Evolutionary conservation across 1,284 basidiomycete genomes (phyloP).

Genomic region (Ustilago lituana): DNA sequence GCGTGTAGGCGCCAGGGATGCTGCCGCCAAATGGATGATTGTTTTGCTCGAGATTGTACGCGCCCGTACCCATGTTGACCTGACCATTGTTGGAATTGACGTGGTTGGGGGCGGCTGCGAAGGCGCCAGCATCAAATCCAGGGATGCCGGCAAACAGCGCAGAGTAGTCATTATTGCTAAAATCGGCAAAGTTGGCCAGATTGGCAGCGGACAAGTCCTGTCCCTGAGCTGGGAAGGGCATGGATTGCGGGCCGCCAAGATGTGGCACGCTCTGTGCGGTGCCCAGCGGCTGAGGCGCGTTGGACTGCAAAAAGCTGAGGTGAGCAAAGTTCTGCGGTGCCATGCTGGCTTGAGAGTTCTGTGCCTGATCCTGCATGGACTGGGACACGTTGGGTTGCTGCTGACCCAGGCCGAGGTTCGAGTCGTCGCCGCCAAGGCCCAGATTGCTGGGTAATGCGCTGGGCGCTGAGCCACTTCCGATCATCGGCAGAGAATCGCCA

Average conservation of each 20-base stretch:
- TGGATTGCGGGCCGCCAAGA: constrained; percentile 56
- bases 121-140: constrained; percentile 32
- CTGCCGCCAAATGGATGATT: constrained; percentile 54
- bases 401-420: constrained; percentile 11
- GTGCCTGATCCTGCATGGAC: constrained; percentile 46
- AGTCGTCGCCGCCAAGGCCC: constrained; percentile 15
- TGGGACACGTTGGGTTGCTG: constrained; percentile 14
- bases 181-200: constrained; percentile 32
- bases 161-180: constrained; percentile 31
- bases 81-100: constrained; percentile 17
- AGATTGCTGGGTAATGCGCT: constrained; percentile 38
- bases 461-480: constrained; percentile 8
- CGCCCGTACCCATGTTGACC: constrained; percentile 31
- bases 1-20: constrained; percentile 53
- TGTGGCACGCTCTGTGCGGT: constrained; percentile 48
- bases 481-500: constrained; percentile 28
- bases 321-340: constrained; percentile 40
- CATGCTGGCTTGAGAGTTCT: constrained; percentile 41
- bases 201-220: constrained; percentile 20
- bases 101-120: constrained; percentile 14
- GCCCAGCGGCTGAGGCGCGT: constrained; percentile 46
- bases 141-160: constrained; percentile 44
- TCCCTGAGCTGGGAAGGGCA: constrained; percentile 52
- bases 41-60: constrained; percentile 41
- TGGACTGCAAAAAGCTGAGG: constrained; percentile 36